Percentiles rank a stretch among this genome's conserved stretches.
Evolutionary conservation across 208 protist species (phyloP).

Genomic region (Kentomonas sorsogonicus): DNA sequence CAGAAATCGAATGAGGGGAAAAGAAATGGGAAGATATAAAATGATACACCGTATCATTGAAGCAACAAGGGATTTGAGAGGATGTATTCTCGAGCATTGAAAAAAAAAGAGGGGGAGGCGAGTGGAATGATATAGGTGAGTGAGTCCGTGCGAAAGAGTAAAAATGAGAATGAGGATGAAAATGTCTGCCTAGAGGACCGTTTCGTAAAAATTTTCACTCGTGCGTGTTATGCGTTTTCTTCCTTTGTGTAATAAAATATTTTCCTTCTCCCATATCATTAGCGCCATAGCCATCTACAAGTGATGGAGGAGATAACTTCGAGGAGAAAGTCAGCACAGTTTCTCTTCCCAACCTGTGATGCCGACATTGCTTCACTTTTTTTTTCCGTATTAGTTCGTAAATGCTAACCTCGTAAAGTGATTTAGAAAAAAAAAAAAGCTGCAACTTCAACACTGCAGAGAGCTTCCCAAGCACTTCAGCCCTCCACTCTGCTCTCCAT

Average conservation of each 20-base stretch:
- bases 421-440: no score
- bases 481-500: no score
- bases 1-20: slow-evolving; percentile 1
- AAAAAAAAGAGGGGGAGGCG: not conserved
- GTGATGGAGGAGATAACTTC: no score
- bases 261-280: slow-evolving; percentile 4
- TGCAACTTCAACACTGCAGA: no score
- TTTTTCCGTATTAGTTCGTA: no score
- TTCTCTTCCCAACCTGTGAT: no score
- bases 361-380: no score
- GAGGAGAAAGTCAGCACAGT: no score
- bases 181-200: not conserved
- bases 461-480: no score
- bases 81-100: not conserved
- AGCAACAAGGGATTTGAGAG: not conserved
- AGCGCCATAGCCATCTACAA: no score
- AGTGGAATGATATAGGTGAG: no score
- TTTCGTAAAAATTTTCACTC: slow-evolving; percentile 7
- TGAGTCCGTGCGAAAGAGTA: not conserved
- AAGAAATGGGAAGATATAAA: not conserved
- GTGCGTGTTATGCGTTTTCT: not conserved
- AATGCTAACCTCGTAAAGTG: no score
- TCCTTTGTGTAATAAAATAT: slow-evolving; percentile 3
- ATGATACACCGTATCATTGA: not conserved
- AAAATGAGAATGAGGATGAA: slow-evolving; percentile 6